phyloP scores from a whole-genome alignment of 1,284 basidiomycete species.

The Malassezia restricta region DNA sequence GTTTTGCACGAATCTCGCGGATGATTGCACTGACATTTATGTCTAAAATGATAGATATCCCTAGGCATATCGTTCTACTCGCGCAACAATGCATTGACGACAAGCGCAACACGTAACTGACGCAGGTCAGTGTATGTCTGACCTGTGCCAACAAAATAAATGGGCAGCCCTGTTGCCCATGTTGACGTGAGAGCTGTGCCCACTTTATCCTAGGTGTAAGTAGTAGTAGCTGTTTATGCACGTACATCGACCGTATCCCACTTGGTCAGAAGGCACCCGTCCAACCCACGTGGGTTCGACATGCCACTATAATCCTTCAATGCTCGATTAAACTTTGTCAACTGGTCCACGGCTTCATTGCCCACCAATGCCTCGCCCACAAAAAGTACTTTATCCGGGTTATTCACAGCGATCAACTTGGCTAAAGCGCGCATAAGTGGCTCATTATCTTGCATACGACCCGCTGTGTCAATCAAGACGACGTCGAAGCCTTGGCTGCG shows the following conservation, averaged over 20 bases:
- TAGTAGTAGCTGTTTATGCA: neutral
- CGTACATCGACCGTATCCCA: conserved; percentile 39
- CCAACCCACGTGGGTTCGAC: conserved; percentile 35
- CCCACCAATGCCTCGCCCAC: conserved; percentile 46
- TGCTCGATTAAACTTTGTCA: conserved; percentile 40
- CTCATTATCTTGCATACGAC: conserved; percentile 46
- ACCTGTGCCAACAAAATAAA: conserved; percentile 43
- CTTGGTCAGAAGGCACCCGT: conserved; percentile 44
- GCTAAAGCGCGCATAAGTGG: conserved; percentile 44
- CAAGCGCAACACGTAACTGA: conserved; percentile 39
- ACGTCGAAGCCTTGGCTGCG: conserved; percentile 37
- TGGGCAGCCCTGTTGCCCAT: conserved; percentile 40
- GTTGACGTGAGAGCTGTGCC: conserved; percentile 42
- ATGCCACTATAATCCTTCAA: conserved; percentile 44
- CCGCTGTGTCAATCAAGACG: conserved; percentile 45
- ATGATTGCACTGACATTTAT: neutral
- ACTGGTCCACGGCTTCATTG: conserved; percentile 45
- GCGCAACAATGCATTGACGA: conserved; percentile 42
- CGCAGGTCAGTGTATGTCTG: conserved; percentile 45
- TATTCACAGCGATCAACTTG: conserved; percentile 39
- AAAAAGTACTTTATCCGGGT: conserved; percentile 45
- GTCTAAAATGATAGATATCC: neutral
- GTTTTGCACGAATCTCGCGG: conserved; percentile 14
- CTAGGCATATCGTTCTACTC: conserved; percentile 18
- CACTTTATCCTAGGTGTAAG: conserved; percentile 33